Conservation (phyloP, 108 stramenopile species). For the Pseudonitzschia pungens region DNA sequence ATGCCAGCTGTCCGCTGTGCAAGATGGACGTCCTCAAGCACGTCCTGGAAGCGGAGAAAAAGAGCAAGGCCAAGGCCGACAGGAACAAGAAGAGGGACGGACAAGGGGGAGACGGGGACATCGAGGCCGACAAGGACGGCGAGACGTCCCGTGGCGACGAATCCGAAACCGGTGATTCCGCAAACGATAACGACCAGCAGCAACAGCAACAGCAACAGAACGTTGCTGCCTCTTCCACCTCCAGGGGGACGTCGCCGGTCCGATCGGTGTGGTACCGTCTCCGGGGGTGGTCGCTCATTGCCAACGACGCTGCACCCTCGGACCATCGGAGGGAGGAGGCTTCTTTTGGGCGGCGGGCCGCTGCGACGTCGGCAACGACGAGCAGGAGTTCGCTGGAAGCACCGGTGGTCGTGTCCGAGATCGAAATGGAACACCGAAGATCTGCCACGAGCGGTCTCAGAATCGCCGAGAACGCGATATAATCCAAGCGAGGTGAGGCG, state of each 20-base stretch:
- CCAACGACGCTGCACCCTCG: not conserved
- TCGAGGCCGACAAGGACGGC: not conserved
- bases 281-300: not conserved
- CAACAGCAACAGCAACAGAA: too few relatives aligned
- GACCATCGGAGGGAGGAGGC: not conserved
- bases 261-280: slow-evolving; percentile 15
- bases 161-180: too few relatives aligned
- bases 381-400: not conserved
- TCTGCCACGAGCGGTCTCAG: not conserved
- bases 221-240: too few relatives aligned
- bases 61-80: not conserved
- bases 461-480: not conserved
- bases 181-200: too few relatives aligned
- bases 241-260: not conserved
- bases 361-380: too few relatives aligned
- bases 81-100: too few relatives aligned
- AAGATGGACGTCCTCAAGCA: slow-evolving; percentile 55
- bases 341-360: too few relatives aligned
- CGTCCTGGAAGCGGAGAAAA: slow-evolving; percentile 12
- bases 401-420: not conserved
- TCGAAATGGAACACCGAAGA: slow-evolving; percentile 8
- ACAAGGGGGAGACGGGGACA: not conserved
- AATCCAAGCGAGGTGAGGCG: not conserved
- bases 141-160: not conserved
- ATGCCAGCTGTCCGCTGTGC: slow-evolving; percentile 81